Conservation (phyloP, 768 basidiomycete genomes). For the Mycena metata region DNA sequence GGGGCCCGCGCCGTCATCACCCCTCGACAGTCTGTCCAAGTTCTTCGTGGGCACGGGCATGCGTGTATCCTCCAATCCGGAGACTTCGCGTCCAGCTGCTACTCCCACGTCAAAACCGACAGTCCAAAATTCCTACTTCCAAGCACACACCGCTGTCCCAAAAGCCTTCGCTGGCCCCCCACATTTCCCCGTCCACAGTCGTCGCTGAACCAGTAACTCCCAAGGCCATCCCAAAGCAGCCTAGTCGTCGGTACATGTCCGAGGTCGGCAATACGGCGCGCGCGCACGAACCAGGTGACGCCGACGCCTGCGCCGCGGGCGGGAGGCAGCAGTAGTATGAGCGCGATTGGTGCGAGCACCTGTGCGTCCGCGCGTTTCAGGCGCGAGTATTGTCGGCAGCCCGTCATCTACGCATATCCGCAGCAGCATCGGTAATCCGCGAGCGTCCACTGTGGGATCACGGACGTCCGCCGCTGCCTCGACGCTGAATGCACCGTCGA, state of each 20-base stretch:
- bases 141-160: constrained; percentile 24
- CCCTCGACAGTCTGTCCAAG: constrained; percentile 31
- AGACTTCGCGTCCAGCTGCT: constrained; percentile 2
- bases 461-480: constrained; percentile 22
- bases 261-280: constrained; percentile 36
- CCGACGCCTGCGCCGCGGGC: constrained; percentile 19
- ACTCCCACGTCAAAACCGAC: constrained; percentile 9
- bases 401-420: constrained; percentile 9
- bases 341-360: constrained; percentile 23
- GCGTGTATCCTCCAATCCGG: constrained; percentile 32
- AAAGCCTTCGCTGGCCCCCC: constrained; percentile 22
- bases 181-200: constrained; percentile 35
- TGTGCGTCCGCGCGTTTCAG: constrained; percentile 23
- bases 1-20: constrained; percentile 22
- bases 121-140: constrained; percentile 34
- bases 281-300: constrained; percentile 20
- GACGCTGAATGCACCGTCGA: not conserved
- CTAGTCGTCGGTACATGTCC: constrained; percentile 32
- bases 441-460: constrained; percentile 20
- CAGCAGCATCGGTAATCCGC: constrained; percentile 31
- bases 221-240: constrained; percentile 13
- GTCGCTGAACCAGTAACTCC: constrained; percentile 13
- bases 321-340: constrained; percentile 20
- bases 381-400: constrained; percentile 12
- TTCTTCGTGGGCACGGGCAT: constrained; percentile 38